These are phyloP conservation scores for Orbilia brochopaga DNA, from an alignment of 2,329 filamentous ascomycete genomes.

Conservation along the genomic window DNA sequence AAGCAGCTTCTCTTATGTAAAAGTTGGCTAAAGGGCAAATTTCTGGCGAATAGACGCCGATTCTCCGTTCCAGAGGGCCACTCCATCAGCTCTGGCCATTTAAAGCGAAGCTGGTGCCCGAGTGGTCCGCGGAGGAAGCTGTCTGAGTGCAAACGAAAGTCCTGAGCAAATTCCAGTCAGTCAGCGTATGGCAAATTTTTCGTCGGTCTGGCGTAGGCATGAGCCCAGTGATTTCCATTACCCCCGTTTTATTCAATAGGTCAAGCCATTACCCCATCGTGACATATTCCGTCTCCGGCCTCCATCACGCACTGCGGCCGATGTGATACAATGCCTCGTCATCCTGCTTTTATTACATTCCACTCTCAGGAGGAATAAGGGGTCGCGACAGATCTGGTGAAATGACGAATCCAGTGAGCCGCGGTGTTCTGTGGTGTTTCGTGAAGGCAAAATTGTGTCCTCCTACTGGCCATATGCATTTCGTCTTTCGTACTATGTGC, in stretches of 20 bases:
- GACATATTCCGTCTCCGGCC: conserved; percentile 26
- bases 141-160: too few relatives aligned
- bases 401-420: not conserved
- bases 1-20: conserved; percentile 42
- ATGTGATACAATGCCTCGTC: conserved; percentile 8
- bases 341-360: not conserved
- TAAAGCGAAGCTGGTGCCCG: conserved; percentile 21
- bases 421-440: too few relatives aligned
- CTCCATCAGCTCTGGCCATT: conserved; percentile 15
- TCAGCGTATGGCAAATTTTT: conserved; percentile 28
- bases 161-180: not conserved
- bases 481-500: too few relatives aligned
- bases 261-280: conserved; percentile 35
- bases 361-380: not conserved
- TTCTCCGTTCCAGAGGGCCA: conserved; percentile 24
- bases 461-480: too few relatives aligned
- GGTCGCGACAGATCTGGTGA: not conserved
- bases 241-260: conserved; percentile 51
- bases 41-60: conserved; percentile 38
- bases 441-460: too few relatives aligned
- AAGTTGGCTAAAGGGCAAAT: conserved; percentile 47
- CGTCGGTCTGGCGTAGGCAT: conserved; percentile 3
- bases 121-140: conserved; percentile 36
- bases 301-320: conserved; percentile 3
- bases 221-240: conserved; percentile 34